A percentile compares a stretch with the other conserved stretches of the same genome.
phyloP scores from a whole-genome alignment of 2,329 filamentous ascomycete genomes.

The Aspergillus quadricinctus region DNA sequence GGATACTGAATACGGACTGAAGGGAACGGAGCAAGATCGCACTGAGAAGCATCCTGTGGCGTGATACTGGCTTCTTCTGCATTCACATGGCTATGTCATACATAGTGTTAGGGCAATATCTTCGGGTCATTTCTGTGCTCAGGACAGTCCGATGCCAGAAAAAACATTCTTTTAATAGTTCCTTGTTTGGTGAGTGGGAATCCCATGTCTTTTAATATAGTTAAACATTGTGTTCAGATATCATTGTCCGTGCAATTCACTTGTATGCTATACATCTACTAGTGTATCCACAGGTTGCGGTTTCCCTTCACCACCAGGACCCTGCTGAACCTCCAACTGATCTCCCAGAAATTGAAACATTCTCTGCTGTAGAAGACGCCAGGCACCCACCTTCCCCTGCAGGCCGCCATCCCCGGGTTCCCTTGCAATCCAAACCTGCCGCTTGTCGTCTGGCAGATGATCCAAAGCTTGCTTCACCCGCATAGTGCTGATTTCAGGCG shows the following conservation, averaged over 20 bases:
- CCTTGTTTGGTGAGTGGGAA: not conserved
- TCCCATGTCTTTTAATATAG: too few relatives aligned
- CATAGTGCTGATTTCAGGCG: not conserved
- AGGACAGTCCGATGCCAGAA: not conserved
- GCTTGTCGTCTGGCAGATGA: not conserved
- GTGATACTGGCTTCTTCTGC: not conserved
- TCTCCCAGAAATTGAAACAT: conserved; percentile 1
- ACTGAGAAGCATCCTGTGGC: not conserved
- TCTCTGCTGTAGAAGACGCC: conserved; percentile 1
- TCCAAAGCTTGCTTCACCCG: not conserved
- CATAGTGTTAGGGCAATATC: not conserved
- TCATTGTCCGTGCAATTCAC: too few relatives aligned
- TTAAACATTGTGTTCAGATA: too few relatives aligned
- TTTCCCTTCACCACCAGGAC: not conserved
- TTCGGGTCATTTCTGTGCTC: not conserved
- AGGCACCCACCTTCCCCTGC: conserved; percentile 1
- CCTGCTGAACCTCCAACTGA: not conserved
- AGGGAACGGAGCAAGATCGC: conserved; percentile 12
- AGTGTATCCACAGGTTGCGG: not conserved
- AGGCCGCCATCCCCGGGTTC: not conserved
- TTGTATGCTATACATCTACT: not conserved
- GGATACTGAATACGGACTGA: conserved; percentile 39
- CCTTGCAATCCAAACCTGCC: not conserved
- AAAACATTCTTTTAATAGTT: not conserved
- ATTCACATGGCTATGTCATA: not conserved